Conservation (phyloP, 495 filamentous ascomycete genomes). For the Neurospora sublineolata region DNA sequence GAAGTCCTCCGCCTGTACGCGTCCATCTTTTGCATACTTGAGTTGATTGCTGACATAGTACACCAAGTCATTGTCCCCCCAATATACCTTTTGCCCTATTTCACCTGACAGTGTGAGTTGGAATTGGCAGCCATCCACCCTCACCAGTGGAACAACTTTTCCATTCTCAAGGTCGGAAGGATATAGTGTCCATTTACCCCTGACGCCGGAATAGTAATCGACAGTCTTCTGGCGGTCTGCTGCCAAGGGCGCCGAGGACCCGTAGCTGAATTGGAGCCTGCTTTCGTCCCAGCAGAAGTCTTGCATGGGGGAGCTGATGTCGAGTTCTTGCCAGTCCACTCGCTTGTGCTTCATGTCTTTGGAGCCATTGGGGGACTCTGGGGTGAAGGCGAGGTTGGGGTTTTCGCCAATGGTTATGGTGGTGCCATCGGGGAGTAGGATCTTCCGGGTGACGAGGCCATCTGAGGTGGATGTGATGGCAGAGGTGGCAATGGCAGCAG, state of each 20-base stretch:
- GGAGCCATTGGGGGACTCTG: background rate
- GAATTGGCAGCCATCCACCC: background rate
- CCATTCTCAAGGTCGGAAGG: background rate
- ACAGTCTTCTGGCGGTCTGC: background rate
- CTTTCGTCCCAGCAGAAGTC: background rate
- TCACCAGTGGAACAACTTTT: background rate
- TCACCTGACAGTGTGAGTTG: background rate
- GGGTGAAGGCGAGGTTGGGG: background rate
- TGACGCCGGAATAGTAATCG: slow-evolving; percentile 15
- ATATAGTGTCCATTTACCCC: background rate
- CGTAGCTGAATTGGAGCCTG: background rate
- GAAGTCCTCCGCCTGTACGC: background rate
- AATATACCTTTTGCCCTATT: background rate
- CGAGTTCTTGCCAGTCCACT: background rate
- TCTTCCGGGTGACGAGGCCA: slow-evolving; percentile 1
- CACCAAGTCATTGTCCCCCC: background rate
- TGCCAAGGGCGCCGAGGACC: background rate
- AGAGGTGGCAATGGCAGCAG: background rate
- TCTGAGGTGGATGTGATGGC: background rate
- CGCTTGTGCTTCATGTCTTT: background rate
- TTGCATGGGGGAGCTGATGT: background rate
- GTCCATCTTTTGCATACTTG: background rate
- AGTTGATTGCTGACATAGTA: background rate
- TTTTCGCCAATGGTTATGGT: slow-evolving; percentile 9
- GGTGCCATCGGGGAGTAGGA: slow-evolving; percentile 14